Evolutionary conservation across 345 rosid genomes (phyloP), one percentile per base, ranked within the genome.

Genomic region (Salix arbutifolia): DNA sequence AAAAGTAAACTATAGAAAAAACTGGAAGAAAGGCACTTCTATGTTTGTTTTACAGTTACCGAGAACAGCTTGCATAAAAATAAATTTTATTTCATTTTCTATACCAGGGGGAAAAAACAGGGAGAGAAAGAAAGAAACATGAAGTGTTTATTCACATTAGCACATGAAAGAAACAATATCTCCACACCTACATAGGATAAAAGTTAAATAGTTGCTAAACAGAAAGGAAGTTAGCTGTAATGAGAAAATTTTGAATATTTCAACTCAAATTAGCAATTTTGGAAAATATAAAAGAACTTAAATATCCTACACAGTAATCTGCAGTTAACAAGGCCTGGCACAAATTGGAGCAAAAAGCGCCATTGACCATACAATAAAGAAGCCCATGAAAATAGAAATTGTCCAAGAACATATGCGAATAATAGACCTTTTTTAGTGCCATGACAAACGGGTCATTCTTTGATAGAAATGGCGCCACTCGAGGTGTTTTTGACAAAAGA

Each of bases 381-480:
- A 14, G 25, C 58, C 26, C 67, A 75, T 23, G 25, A 68, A 67
- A 65, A 31, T 58, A 58, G 10, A 18, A 37, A 38, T 26, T 44
- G 66, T 48, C 16, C 33, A 53, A 10, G 58, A 73, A 73, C 25
- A 67, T 48, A 70, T 69, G 64, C 31, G 74, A 46, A 69, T 30
- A 18, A n/a, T 50, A 48, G 60, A 93, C 99, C 98, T 92, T 96
- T 81, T 86, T 88, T 80, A 96, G 70, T 77, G 94, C 97, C 88
- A 83, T 77, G 76, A 96, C 81, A 70, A 96, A 83, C 18, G 97
- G 96, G 75, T 96, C 95, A 65, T 91, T 88, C 92, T 96, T 96
- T 69, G 94, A 83, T 62, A 96, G 88, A 83, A 92, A 91, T 25
- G 99, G 99, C 38, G 96, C 98, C 80, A 96, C 96, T 73, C 98